Conservation (phyloP, 1,139 yeast genomes). For the Blastobotrys capitulatus region DNA sequence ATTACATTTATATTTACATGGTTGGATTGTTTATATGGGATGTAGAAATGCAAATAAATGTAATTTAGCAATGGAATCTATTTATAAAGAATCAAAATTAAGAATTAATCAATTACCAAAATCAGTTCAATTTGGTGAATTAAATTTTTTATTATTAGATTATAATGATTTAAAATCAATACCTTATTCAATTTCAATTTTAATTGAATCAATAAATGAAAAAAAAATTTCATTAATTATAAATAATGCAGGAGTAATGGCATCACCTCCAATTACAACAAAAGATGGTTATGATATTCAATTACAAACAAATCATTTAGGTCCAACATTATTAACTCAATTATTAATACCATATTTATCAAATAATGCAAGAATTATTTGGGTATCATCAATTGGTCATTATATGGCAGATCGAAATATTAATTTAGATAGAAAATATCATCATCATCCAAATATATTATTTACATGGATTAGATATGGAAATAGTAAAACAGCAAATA, state of each 20-base stretch:
- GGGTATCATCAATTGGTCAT: conserved; percentile 69
- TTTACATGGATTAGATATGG: conserved; percentile 81
- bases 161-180: conserved; percentile 55
- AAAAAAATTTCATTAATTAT: conserved; percentile 54
- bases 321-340: conserved; percentile 69
- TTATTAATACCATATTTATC: conserved; percentile 48
- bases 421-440: conserved; percentile 47
- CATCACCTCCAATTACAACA: conserved; percentile 59
- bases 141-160: conserved; percentile 58
- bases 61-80: conserved; percentile 48
- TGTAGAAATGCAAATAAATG: conserved; percentile 61
- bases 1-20: conserved; percentile 71
- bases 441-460: conserved; percentile 56
- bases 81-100: conserved; percentile 47
- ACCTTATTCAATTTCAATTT: conserved; percentile 46
- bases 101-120: conserved; percentile 25
- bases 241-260: conserved; percentile 82
- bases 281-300: conserved; percentile 75
- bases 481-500: conserved; percentile 72
- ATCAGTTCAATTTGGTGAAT: conserved; percentile 44
- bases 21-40: conserved; percentile 66
- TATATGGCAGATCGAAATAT: conserved; percentile 49
- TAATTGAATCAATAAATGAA: conserved; percentile 32
- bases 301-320: conserved; percentile 69
- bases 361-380: conserved; percentile 53